These are phyloP conservation scores for Ustilago loliicola DNA, from an alignment of 1,284 basidiomycete species.

Conservation along the genomic window DNA sequence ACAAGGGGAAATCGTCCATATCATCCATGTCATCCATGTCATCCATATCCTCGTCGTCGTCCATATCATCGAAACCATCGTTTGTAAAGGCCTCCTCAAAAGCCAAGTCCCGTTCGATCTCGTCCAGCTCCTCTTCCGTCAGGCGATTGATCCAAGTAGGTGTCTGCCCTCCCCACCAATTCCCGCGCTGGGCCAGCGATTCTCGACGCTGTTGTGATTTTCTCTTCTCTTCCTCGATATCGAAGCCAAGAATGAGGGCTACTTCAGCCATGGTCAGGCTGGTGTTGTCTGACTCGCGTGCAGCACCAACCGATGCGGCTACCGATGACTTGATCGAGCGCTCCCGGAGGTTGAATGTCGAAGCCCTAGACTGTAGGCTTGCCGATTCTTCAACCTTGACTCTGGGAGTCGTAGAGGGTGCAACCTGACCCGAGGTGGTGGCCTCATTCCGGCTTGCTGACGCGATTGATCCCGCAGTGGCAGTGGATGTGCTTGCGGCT, in stretches of 20 bases:
- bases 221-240: slow-evolving; percentile 46
- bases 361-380: neutral
- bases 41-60: slow-evolving; percentile 9
- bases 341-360: slow-evolving; percentile 19
- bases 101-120: slow-evolving; percentile 22
- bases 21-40: slow-evolving; percentile 5
- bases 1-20: neutral
- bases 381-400: slow-evolving; percentile 3
- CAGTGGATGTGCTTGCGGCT: neutral
- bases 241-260: slow-evolving; percentile 47
- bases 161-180: neutral
- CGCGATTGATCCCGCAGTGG: neutral
- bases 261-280: slow-evolving; percentile 48
- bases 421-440: neutral
- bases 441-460: neutral
- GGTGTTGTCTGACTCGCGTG: slow-evolving; percentile 31
- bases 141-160: neutral
- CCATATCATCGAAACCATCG: slow-evolving; percentile 8
- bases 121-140: slow-evolving; percentile 16
- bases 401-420: neutral
- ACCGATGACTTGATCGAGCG: slow-evolving; percentile 50
- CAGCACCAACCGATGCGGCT: slow-evolving; percentile 36
- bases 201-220: slow-evolving; percentile 22
- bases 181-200: slow-evolving; percentile 13
- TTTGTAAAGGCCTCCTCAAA: slow-evolving; percentile 10